Conservation (phyloP, 306 rosid species). For the Ochetophila trinervis region DNA sequence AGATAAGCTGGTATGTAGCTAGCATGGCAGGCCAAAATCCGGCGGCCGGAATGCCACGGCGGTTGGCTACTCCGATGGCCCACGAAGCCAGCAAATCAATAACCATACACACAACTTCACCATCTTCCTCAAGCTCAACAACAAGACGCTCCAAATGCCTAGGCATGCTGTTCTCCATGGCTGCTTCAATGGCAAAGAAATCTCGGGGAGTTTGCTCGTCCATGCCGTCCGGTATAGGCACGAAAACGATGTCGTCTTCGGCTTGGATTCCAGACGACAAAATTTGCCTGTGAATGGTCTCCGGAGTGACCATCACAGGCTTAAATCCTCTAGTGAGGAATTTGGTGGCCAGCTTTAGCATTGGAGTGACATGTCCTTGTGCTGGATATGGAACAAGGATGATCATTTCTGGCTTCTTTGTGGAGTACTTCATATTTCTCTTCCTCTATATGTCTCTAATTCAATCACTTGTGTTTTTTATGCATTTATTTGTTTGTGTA, state of each 20-base stretch:
- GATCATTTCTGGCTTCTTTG: slow-evolving; percentile 30
- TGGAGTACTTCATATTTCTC: slow-evolving; percentile 31
- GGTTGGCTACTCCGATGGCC: slow-evolving; percentile 55
- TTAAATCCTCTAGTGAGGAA: slow-evolving; percentile 41
- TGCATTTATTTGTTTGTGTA: not conserved
- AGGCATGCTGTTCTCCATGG: slow-evolving; percentile 67
- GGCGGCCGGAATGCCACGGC: slow-evolving; percentile 35
- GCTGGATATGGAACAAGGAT: slow-evolving; percentile 85
- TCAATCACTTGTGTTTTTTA: too few relatives aligned
- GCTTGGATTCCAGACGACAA: not conserved
- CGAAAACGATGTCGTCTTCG: slow-evolving; percentile 18
- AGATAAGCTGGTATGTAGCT: slow-evolving; percentile 51
- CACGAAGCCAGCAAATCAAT: slow-evolving; percentile 78
- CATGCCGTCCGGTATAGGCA: slow-evolving; percentile 39
- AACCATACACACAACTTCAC: slow-evolving; percentile 45
- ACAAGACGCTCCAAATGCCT: slow-evolving; percentile 37
- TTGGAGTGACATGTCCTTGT: slow-evolving; percentile 84
- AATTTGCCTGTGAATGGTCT: slow-evolving; percentile 41
- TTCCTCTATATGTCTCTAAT: not conserved
- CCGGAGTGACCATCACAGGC: slow-evolving; percentile 47
- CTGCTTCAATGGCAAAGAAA: slow-evolving; percentile 60
- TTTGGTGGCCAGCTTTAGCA: slow-evolving; percentile 59
- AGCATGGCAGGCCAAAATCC: slow-evolving; percentile 97
- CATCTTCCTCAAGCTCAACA: slow-evolving; percentile 14
- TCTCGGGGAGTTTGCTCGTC: slow-evolving; percentile 35